These are phyloP conservation scores for Russula griseocarnosa DNA, from an alignment of 768 basidiomycete species.

Conservation along the genomic window DNA sequence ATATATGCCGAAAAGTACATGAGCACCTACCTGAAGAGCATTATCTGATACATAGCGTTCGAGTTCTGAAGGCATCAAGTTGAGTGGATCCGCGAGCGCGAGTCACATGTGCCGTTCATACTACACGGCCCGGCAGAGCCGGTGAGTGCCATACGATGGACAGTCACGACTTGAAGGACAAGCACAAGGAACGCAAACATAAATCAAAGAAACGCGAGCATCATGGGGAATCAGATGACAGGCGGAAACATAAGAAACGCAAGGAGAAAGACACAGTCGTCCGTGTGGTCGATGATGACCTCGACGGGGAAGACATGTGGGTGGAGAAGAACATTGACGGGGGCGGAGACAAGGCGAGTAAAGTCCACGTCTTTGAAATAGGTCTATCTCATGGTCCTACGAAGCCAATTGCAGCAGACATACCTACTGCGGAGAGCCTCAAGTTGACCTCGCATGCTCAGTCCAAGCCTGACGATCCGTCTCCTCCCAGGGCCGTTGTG, in stretches of 20 bases:
- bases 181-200: conserved; percentile 41
- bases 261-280: conserved; percentile 41
- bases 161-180: conserved; percentile 36
- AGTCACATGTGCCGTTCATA: not conserved
- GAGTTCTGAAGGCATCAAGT: conserved; percentile 56
- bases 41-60: conserved; percentile 77
- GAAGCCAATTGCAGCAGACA: conserved; percentile 64
- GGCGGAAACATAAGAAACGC: conserved; percentile 38
- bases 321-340: conserved; percentile 81
- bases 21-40: conserved; percentile 56
- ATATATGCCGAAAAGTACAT: conserved; percentile 11
- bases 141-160: conserved; percentile 7
- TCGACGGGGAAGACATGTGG: conserved; percentile 75
- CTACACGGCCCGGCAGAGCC: not conserved
- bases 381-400: conserved; percentile 9
- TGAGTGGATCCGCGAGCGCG: not conserved
- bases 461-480: conserved; percentile 41
- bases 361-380: conserved; percentile 4
- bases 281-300: conserved; percentile 64
- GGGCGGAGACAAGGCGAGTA: conserved; percentile 67
- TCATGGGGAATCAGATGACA: conserved; percentile 41
- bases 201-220: conserved; percentile 55
- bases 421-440: conserved; percentile 72
- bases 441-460: conserved; percentile 60
- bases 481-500: conserved; percentile 43